These are phyloP conservation scores for Irpex sp. DNA, from an alignment of 1,284 basidiomycete genomes.

Conservation along the genomic window DNA sequence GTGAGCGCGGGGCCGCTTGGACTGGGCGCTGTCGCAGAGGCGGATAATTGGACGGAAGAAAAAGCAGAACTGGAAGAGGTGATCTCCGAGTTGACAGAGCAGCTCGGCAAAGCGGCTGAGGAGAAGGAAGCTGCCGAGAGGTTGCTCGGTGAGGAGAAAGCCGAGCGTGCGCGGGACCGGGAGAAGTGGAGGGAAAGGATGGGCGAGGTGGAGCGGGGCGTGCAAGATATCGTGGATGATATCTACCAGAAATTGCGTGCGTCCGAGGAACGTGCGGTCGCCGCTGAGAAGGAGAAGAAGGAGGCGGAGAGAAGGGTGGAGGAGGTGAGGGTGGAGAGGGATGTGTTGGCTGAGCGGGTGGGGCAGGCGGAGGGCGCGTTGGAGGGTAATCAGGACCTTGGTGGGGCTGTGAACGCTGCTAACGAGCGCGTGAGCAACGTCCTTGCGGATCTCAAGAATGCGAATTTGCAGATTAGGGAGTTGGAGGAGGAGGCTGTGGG, in stretches of 20 bases:
- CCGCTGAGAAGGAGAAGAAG: constrained; percentile 39
- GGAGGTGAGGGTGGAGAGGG: constrained; percentile 43
- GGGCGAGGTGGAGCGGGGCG: constrained; percentile 61
- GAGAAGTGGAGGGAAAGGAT: constrained; percentile 64
- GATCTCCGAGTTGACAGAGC: constrained; percentile 29
- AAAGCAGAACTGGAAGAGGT: constrained; percentile 31
- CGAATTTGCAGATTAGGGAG: constrained; percentile 49
- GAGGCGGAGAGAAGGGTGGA: constrained; percentile 41
- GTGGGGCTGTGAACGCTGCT: constrained; percentile 55
- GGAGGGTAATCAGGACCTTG: constrained; percentile 57
- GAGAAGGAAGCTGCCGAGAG: constrained; percentile 40
- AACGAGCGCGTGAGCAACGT: constrained; percentile 52
- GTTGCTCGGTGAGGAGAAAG: constrained; percentile 42
- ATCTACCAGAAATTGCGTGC: constrained; percentile 50
- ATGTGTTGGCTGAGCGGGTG: constrained; percentile 50
- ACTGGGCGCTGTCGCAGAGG: constrained; percentile 9
- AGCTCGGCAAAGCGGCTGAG: constrained; percentile 46
- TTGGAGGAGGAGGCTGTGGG: constrained; percentile 49
- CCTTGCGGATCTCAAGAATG: constrained; percentile 49
- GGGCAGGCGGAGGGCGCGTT: constrained; percentile 56
- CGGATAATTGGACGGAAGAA: constrained; percentile 19
- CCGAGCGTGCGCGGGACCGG: constrained; percentile 54
- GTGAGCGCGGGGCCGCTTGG: constrained; percentile 6
- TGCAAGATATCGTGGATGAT: constrained; percentile 57
- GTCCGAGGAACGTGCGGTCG: constrained; percentile 41